A percentile compares a stretch with the other conserved stretches of the same genome.
Evolutionary conservation across 129 eudicot genomes (phyloP).

Genomic region (Tanacetum coccineum): DNA sequence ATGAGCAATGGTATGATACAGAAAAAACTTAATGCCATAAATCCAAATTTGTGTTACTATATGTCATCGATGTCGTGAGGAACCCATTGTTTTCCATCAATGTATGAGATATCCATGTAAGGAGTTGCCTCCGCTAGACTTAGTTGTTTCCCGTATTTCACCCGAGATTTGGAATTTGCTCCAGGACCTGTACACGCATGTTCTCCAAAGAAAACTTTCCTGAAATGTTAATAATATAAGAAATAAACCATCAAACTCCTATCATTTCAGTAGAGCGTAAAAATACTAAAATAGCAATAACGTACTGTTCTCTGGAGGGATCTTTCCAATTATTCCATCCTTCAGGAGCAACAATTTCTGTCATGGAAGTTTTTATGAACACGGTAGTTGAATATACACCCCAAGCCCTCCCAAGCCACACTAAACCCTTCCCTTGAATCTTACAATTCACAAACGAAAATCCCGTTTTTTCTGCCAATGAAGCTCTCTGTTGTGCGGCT

Average conservation of each 20-base stretch:
- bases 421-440: constrained; percentile 65
- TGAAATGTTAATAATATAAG: constrained; percentile 26
- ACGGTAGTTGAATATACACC: constrained; percentile 72
- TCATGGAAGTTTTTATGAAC: constrained; percentile 67
- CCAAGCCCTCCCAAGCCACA: constrained; percentile 98
- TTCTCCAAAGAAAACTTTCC: constrained; percentile 76
- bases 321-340: constrained; percentile 97
- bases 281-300: constrained; percentile 22
- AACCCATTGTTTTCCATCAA: constrained; percentile 74
- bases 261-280: neutral
- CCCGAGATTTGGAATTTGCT: constrained; percentile 46
- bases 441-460: constrained; percentile 73
- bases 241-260: neutral
- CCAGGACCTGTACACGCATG: constrained; percentile 67
- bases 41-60: constrained; percentile 1
- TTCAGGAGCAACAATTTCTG: constrained; percentile 62
- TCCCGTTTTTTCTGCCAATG: constrained; percentile 56
- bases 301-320: constrained; percentile 54
- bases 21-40: constrained; percentile 11
- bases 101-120: constrained; percentile 42
- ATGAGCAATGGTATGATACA: neutral
- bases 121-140: constrained; percentile 55
- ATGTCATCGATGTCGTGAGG: constrained; percentile 4
- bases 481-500: constrained; percentile 76
- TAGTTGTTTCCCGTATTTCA: constrained; percentile 51